These are phyloP conservation scores for Debaryomyces coudertii DNA, from an alignment of 1,139 yeast species.

Conservation along the genomic window DNA sequence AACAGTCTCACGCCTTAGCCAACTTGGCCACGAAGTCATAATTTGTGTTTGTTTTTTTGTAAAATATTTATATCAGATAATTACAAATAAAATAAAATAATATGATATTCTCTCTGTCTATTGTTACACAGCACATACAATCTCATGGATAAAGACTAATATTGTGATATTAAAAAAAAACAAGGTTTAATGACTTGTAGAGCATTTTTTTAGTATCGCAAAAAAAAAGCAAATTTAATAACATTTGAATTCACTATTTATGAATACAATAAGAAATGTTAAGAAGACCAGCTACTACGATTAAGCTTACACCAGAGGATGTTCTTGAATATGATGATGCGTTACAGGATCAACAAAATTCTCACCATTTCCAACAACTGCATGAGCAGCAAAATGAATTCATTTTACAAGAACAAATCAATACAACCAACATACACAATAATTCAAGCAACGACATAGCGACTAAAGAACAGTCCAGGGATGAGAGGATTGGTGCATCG, in stretches of 20 bases:
- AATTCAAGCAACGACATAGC: conserved; percentile 13
- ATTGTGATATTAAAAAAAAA: neutral
- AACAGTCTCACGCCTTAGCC: conserved; percentile 62
- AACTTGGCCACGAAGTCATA: conserved; percentile 58
- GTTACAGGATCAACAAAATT: conserved; percentile 12
- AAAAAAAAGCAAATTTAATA: neutral
- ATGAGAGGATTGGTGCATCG: conserved; percentile 24
- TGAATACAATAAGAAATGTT: conserved; percentile 41
- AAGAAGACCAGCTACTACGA: conserved; percentile 65
- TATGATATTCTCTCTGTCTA: too few species aligned
- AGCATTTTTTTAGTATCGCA: neutral
- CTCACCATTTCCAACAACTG: conserved; percentile 13
- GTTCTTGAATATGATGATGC: conserved; percentile 61
- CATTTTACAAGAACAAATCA: conserved; percentile 23
- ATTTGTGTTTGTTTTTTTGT: neutral
- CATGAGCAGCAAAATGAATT: conserved; percentile 6
- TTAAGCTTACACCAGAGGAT: conserved; percentile 67
- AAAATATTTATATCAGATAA: neutral
- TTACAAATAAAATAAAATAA: too few species aligned
- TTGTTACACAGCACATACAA: too few species aligned
- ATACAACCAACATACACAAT: conserved; percentile 8
- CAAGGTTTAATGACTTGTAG: neutral
- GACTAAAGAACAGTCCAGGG: conserved; percentile 18
- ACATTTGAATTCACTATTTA: neutral
- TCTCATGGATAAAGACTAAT: too few species aligned